Base-by-base conservation (phyloP, 2,329 filamentous ascomycete species). In the Diaporthe citriasiana region DNA sequence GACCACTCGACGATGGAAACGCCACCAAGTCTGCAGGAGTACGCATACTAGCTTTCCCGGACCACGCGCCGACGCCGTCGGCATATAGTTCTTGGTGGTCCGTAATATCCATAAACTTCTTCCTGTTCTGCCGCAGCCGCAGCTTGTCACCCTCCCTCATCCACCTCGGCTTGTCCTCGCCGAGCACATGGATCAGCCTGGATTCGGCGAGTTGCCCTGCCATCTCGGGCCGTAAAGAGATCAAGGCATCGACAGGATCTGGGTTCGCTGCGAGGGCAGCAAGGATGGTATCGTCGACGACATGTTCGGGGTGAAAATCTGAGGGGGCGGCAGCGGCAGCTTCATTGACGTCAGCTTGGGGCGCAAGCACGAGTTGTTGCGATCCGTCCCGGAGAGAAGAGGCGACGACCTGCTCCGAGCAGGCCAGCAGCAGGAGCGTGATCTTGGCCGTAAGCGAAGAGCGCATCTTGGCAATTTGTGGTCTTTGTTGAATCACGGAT, bases 101-200 rank as follows among this genome's bases (percentile, higher is more conserved):
- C 17, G 93, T 94, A 76, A 94, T 90, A 82, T 95, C 93, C 84
- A 93, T 92, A 84, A 94, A 94, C 80, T 91, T 93, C 78, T 89
- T 86, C 74, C 91, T 90, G 81, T 91, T 89, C 78, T 90, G 85
- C 78, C 91, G 89, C 60, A 94, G 83, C 75, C 87, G 87, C 89
- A 93, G 92, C 83, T 94, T 95, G 82, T 94, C 90, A 51, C 93
- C 89, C 78, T 94, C 92, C 0, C 91, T 93, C 59, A 94, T 89
- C 91, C 92, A 94, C 82, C 86, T 83, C 17, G 91, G 80, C 77
- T 83, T 91, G 77, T 92, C 85, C 72, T 89, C 90, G 5, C 92
- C 92, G 5, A 88, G 87, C 27, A 93, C 83, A 82, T 93, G 91
- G 73, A 94, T 89, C 33, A 93, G 84, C 77, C 85, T 89, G 73